Evolutionary conservation across 352 stramenopile species (phyloP).

Genomic region (Phytophthora pini): DNA sequence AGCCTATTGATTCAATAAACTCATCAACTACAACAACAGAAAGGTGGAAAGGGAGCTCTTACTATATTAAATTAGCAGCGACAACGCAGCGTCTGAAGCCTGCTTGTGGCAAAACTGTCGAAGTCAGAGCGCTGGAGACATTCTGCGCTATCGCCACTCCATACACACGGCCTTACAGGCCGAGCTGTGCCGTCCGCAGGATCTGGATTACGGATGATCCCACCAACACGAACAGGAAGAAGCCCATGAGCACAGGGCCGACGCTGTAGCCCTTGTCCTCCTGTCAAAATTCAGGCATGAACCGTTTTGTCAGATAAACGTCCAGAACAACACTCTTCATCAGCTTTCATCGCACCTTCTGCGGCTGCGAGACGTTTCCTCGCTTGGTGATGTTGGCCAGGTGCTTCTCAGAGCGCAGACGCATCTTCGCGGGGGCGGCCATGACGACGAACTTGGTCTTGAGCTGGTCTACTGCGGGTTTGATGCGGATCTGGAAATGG

Average conservation of each 20-base stretch:
- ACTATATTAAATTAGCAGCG: slow-evolving; percentile 49
- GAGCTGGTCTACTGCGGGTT: neutral
- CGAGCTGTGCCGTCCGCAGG: slow-evolving; percentile 77
- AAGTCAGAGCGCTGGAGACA: neutral
- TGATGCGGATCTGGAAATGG: slow-evolving; percentile 36
- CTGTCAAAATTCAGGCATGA: slow-evolving; percentile 27
- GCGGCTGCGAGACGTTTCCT: slow-evolving; percentile 73
- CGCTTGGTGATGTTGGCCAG: slow-evolving; percentile 90
- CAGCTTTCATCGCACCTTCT: slow-evolving; percentile 57
- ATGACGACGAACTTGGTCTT: slow-evolving; percentile 9
- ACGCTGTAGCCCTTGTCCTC: slow-evolving; percentile 78
- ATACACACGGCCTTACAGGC: slow-evolving; percentile 51
- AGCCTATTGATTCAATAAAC: slow-evolving; percentile 40
- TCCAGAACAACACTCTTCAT: neutral
- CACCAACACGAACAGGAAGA: slow-evolving; percentile 90
- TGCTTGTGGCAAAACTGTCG: slow-evolving; percentile 3
- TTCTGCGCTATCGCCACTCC: slow-evolving; percentile 7
- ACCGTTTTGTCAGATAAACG: neutral
- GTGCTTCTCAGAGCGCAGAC: slow-evolving; percentile 89
- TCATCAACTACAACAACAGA: slow-evolving; percentile 9
- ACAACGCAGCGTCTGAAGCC: neutral
- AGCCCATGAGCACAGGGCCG: slow-evolving; percentile 80
- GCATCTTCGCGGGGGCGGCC: slow-evolving; percentile 82
- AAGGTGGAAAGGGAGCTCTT: slow-evolving; percentile 12
- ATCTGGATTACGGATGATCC: slow-evolving; percentile 90